Base-by-base conservation (phyloP, 345 rosid genomes). In the Anastatica hierochuntica region DNA sequence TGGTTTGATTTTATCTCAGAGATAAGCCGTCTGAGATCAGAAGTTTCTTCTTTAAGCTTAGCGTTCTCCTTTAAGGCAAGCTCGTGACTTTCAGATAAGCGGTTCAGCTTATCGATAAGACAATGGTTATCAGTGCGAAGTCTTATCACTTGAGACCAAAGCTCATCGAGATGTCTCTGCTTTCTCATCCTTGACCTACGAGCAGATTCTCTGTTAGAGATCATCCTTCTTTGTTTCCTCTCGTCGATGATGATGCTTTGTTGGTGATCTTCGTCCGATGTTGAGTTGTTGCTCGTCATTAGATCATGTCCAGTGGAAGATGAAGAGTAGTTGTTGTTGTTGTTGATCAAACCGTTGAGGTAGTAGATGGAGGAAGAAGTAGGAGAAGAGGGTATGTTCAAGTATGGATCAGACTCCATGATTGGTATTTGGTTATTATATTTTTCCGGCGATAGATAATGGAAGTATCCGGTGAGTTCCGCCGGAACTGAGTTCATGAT, bases 151-250 rank as follows among this genome's bases (percentile, higher is more conserved):
- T 85, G 96, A 37, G 96, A 74, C 86, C 86, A 83, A 19, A 90
- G 84, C 67, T 90, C 98, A 69, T 90, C 96, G 18, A 90, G 82
- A 77, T 90, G 96, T 72, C 71, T 84, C 71, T 87, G 98, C 49
- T 90, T 90, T 66, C 98, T 69, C 96, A 87, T 87, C 78, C 98
- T 62, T 9, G 98, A 90, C 74, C 98, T 72, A 1, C 98, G 77
- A 14, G 98, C 98, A 4, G 98, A 90, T 66, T 90, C 98, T 63
- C 98, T 72, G 59, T 90, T 90, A 5, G 98, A 90, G 40, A 90
- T 80, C 98, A 87, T 90, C 65, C 96, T 77, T 45, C 96, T 70
- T 65, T 79, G 84, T 75, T 77, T 88, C 90, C 98, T 81, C 64
- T 92, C 96, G 14, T 92, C 86, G 18, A 84, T 78, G 66, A 74